Evolutionary conservation across 805 yeast species (phyloP).

Genomic region (Wickerhamomyces silvicola): DNA sequence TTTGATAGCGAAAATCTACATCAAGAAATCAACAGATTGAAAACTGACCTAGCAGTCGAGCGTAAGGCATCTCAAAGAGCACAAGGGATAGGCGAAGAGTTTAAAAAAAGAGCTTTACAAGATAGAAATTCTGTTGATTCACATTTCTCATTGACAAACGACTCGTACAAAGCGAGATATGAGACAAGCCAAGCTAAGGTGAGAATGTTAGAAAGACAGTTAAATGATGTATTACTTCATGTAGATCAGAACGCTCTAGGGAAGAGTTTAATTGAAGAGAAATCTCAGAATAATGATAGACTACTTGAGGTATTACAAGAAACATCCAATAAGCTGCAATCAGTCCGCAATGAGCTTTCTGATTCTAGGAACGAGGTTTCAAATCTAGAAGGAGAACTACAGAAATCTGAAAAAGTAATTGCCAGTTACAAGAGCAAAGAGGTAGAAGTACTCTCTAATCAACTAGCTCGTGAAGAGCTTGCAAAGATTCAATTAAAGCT

Average conservation of each 20-base stretch:
- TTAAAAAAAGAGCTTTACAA: slow-evolving; percentile 31
- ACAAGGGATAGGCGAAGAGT: slow-evolving; percentile 39
- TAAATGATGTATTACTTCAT: no score
- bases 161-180: slow-evolving; percentile 34
- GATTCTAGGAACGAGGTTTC: slow-evolving; percentile 35
- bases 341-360: slow-evolving; percentile 38
- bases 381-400: slow-evolving; percentile 33
- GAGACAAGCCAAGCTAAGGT: slow-evolving; percentile 41
- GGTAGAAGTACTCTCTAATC: slow-evolving; percentile 13
- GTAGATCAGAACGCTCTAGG: background rate
- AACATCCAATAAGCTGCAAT: slow-evolving; percentile 35
- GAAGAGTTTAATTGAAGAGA: no score
- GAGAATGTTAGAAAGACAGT: slow-evolving; percentile 32
- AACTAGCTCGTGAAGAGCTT: slow-evolving; percentile 30
- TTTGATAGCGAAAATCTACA: slow-evolving; percentile 24
- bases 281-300: slow-evolving; percentile 32
- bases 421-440: slow-evolving; percentile 8
- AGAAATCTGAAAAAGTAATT: slow-evolving; percentile 28
- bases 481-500: slow-evolving; percentile 48
- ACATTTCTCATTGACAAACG: slow-evolving; percentile 18
- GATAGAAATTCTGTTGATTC: slow-evolving; percentile 15
- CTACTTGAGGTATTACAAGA: slow-evolving; percentile 46
- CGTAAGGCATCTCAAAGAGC: slow-evolving; percentile 45
- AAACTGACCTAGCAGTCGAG: slow-evolving; percentile 44
- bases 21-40: slow-evolving; percentile 42